A percentile compares a stretch with the other conserved stretches of the same genome.
Evolutionary conservation across 306 rosid species (phyloP).

Genomic region (Acacia acuminata): DNA sequence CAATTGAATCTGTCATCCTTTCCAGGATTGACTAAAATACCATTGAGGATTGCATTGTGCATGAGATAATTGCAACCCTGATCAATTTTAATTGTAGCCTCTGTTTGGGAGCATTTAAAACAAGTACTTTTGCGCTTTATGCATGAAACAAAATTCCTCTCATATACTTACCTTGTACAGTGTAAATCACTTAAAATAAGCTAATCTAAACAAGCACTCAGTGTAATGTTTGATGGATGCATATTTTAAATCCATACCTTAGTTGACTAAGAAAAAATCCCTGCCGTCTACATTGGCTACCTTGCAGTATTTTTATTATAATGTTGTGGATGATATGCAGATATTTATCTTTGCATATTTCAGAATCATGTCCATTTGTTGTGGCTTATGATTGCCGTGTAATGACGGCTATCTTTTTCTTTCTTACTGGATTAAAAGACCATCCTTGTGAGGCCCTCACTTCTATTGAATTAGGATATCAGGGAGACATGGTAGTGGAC

Average conservation of each 20-base stretch:
- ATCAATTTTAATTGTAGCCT: conserved; percentile 2
- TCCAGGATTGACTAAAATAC: conserved; percentile 3
- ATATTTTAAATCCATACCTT: conserved; percentile 9
- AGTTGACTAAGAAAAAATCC: neutral
- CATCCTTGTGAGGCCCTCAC: conserved; percentile 2
- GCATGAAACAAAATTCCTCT: too few species aligned
- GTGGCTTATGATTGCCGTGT: neutral
- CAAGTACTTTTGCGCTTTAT: too few species aligned
- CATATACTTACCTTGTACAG: too few species aligned
- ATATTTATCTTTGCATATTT: neutral
- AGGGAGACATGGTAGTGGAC: conserved; percentile 16
- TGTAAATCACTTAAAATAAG: neutral
- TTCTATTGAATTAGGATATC: conserved; percentile 5
- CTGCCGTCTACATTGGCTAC: neutral
- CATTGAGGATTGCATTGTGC: neutral
- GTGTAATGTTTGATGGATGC: neutral
- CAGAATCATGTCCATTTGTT: neutral
- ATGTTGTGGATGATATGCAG: neutral
- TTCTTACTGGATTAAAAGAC: conserved; percentile 4
- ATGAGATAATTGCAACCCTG: neutral
- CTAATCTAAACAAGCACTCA: neutral
- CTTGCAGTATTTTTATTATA: neutral
- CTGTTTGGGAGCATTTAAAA: too few species aligned
- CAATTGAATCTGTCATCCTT: conserved; percentile 2
- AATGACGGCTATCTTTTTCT: conserved; percentile 9